phyloP scores from a whole-genome alignment of 2,329 filamentous ascomycete genomes.

The Grosmannia serpens region DNA sequence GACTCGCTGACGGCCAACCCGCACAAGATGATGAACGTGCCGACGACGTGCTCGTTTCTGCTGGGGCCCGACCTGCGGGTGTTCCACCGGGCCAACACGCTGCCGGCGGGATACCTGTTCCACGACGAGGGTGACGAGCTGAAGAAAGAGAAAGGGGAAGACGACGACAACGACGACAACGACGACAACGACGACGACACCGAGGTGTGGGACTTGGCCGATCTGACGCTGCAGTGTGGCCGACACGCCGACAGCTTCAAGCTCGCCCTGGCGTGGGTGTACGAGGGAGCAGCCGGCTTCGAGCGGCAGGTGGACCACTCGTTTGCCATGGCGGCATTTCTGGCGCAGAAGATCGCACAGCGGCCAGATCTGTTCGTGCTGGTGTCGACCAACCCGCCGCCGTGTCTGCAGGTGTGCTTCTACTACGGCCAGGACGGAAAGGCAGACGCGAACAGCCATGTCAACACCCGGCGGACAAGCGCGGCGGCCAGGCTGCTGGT shows the following conservation, averaged over 20 bases:
- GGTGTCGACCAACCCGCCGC: slow-evolving; percentile 64
- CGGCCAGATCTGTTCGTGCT: slow-evolving; percentile 51
- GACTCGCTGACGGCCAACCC: slow-evolving; percentile 82
- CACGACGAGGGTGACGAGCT: slow-evolving; percentile 32
- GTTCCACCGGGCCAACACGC: slow-evolving; percentile 75
- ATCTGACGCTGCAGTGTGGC: slow-evolving; percentile 88
- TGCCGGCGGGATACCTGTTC: slow-evolving; percentile 79
- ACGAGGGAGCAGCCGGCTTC: slow-evolving; percentile 72
- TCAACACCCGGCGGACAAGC: slow-evolving; percentile 38
- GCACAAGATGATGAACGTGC: slow-evolving; percentile 94
- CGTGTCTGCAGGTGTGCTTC: slow-evolving; percentile 91
- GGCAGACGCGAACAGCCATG: slow-evolving; percentile 27
- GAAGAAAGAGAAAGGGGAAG: slow-evolving; percentile 61
- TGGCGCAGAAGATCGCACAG: slow-evolving; percentile 48
- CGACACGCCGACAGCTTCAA: slow-evolving; percentile 78
- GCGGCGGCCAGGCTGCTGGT: slow-evolving; percentile 37
- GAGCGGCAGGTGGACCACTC: slow-evolving; percentile 57
- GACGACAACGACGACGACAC: slow-evolving; percentile 16
- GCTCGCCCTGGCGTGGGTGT: slow-evolving; percentile 78
- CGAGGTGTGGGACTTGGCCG: slow-evolving; percentile 79
- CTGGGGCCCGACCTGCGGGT: slow-evolving; percentile 62
- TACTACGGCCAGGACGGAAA: slow-evolving; percentile 49
- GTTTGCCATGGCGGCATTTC: slow-evolving; percentile 57
- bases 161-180: slow-evolving; percentile 50
- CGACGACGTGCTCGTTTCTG: slow-evolving; percentile 83